A percentile compares a stretch with the other conserved stretches of the same genome.
phyloP scores from a whole-genome alignment of 129 eudicot genomes.

The Escallonia herrerae region DNA sequence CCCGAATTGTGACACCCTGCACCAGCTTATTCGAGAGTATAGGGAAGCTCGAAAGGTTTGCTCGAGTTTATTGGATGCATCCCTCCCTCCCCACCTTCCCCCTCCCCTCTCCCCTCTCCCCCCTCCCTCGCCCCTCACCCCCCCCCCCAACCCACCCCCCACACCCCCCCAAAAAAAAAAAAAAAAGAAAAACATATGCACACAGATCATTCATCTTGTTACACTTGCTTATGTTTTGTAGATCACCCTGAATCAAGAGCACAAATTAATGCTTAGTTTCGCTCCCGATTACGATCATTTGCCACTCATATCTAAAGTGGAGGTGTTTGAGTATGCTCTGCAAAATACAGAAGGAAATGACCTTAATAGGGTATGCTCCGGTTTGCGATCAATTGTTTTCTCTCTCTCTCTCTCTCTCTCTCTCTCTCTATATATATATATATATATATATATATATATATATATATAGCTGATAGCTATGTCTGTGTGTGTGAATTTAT shows the following conservation, averaged over 20 bases:
- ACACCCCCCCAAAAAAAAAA: too few relatives aligned
- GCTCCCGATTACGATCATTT: constrained; percentile 93
- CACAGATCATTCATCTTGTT: background rate
- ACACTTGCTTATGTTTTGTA: constrained; percentile 13
- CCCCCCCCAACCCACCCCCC: too few relatives aligned
- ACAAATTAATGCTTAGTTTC: constrained; percentile 79
- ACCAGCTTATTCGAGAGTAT: constrained; percentile 91
- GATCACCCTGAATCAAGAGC: constrained; percentile 92
- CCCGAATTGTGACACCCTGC: constrained; percentile 95
- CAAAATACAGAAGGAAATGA: constrained; percentile 94
- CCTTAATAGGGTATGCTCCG: constrained; percentile 61
- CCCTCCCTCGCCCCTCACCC: too few relatives aligned
- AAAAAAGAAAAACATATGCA: too few relatives aligned
- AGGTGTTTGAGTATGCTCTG: constrained; percentile 85
- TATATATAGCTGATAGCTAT: background rate
- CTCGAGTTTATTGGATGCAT: background rate
- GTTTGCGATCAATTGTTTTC: background rate
- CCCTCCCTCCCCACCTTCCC: background rate
- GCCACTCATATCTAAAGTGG: constrained; percentile 96
- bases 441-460: too few relatives aligned
- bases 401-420: background rate
- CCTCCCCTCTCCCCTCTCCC: background rate
- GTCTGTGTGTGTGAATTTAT: background rate
- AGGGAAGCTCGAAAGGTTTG: constrained; percentile 91
- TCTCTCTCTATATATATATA: background rate